phyloP scores from a whole-genome alignment of 2,329 filamentous ascomycete species.

The Teratosphaeria zuluensis region DNA sequence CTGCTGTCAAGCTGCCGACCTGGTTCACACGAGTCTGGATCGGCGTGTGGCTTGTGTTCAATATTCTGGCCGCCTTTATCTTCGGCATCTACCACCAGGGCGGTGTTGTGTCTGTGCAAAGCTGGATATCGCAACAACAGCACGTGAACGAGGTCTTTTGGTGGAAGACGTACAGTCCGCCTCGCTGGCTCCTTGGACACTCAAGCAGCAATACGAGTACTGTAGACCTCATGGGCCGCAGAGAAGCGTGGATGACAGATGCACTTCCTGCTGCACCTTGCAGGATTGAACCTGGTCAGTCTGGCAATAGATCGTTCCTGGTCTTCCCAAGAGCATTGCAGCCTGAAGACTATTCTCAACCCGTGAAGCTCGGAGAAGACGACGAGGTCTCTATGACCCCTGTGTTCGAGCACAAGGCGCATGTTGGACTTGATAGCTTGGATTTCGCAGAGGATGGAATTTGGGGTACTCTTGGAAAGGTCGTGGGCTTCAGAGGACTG shows the following conservation, averaged over 20 bases:
- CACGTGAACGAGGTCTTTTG: slow-evolving; percentile 61
- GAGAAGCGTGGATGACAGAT: slow-evolving; percentile 39
- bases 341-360: not conserved
- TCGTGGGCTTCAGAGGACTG: slow-evolving; percentile 40
- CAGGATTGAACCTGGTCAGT: slow-evolving; percentile 52
- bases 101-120: slow-evolving; percentile 65
- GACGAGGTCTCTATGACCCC: not conserved
- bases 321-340: not conserved
- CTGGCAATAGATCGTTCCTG: not conserved
- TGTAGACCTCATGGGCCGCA: slow-evolving; percentile 63
- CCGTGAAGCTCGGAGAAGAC: not conserved
- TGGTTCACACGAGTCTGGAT: slow-evolving; percentile 43
- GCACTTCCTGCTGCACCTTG: slow-evolving; percentile 57
- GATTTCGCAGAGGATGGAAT: slow-evolving; percentile 70
- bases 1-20: slow-evolving; percentile 59
- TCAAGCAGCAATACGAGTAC: slow-evolving; percentile 64
- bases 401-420: slow-evolving; percentile 55
- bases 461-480: slow-evolving; percentile 58
- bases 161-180: slow-evolving; percentile 82
- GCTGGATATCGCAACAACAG: slow-evolving; percentile 60
- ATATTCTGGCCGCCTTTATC: slow-evolving; percentile 49
- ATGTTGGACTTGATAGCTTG: slow-evolving; percentile 71
- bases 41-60: slow-evolving; percentile 41
- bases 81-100: slow-evolving; percentile 81
- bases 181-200: slow-evolving; percentile 68